phyloP scores from a whole-genome alignment of 2,329 filamentous ascomycete genomes.

The Colletotrichum lini region DNA sequence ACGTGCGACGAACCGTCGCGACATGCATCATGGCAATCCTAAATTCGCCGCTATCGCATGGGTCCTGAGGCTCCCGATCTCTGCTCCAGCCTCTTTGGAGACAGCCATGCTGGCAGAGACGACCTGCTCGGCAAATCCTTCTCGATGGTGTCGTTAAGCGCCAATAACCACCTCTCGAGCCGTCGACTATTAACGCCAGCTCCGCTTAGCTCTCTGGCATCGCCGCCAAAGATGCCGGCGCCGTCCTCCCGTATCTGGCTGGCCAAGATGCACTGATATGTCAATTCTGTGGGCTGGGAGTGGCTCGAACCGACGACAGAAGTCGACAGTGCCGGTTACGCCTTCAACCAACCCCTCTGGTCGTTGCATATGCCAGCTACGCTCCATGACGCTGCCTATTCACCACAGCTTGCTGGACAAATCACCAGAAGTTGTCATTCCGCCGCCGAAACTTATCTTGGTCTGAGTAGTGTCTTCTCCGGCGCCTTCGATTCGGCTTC shows the following conservation, averaged over 20 bases:
- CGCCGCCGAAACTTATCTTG: slow-evolving; percentile 32
- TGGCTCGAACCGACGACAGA: slow-evolving; percentile 20
- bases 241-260: slow-evolving; percentile 4
- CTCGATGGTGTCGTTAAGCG: slow-evolving; percentile 25
- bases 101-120: background rate
- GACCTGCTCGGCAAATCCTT: slow-evolving; percentile 20
- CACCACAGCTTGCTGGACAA: slow-evolving; percentile 13
- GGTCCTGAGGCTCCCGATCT: slow-evolving; percentile 14
- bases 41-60: slow-evolving; percentile 19
- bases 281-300: slow-evolving; percentile 14
- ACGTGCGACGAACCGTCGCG: slow-evolving; percentile 1
- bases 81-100: slow-evolving; percentile 18
- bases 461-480: slow-evolving; percentile 12
- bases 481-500: slow-evolving; percentile 1
- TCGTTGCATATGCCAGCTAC: slow-evolving; percentile 16
- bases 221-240: slow-evolving; percentile 14
- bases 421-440: slow-evolving; percentile 15
- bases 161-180: background rate
- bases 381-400: slow-evolving; percentile 9
- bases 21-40: slow-evolving; percentile 4
- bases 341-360: slow-evolving; percentile 9
- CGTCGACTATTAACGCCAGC: slow-evolving; percentile 4
- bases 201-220: slow-evolving; percentile 12
- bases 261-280: slow-evolving; percentile 6
- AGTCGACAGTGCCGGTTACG: background rate